phyloP scores from a whole-genome alignment of 257 asterid species.

The Asclepias syriaca region DNA sequence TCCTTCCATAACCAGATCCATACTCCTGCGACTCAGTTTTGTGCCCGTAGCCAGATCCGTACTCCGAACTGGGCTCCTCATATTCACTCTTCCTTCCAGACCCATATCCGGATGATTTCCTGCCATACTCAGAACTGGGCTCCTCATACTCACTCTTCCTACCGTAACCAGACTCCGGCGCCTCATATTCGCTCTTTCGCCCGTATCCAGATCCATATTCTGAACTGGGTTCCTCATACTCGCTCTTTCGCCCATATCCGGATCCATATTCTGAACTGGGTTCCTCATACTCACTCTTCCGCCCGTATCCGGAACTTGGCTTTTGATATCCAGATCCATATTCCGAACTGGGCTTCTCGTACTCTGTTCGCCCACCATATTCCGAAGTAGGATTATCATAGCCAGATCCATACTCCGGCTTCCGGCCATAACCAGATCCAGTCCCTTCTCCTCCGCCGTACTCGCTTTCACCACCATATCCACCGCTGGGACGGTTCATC shows the following conservation, averaged over 20 bases:
- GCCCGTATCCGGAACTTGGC: slow-evolving; percentile 16
- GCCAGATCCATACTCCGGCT: slow-evolving; percentile 6
- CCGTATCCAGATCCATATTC: slow-evolving; percentile 22
- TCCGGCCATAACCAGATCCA: slow-evolving; percentile 18
- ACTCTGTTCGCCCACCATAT: neutral
- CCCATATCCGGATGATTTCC: slow-evolving; percentile 23
- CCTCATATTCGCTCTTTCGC: no score
- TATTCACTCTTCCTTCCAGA: slow-evolving; percentile 28
- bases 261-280: slow-evolving; percentile 26
- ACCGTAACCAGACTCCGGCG: slow-evolving; percentile 3
- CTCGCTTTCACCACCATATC: slow-evolving; percentile 21
- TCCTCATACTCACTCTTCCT: slow-evolving; percentile 15
- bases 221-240: neutral
- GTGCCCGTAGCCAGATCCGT: slow-evolving; percentile 27
- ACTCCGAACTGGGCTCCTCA: slow-evolving; percentile 21
- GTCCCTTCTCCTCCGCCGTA: slow-evolving; percentile 25
- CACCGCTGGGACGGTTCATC: slow-evolving; percentile 36
- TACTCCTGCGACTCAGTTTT: slow-evolving; percentile 17
- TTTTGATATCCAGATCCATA: slow-evolving; percentile 22
- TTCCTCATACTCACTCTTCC: slow-evolving; percentile 20
- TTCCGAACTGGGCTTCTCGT: slow-evolving; percentile 17
- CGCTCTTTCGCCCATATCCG: slow-evolving; percentile 23
- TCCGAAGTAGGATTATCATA: slow-evolving; percentile 8
- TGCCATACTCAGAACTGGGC: slow-evolving; percentile 26
- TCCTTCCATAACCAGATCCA: slow-evolving; percentile 11